phyloP scores from a whole-genome alignment of 805 yeast genomes.

The Cyberlindnera euphorbiae region DNA sequence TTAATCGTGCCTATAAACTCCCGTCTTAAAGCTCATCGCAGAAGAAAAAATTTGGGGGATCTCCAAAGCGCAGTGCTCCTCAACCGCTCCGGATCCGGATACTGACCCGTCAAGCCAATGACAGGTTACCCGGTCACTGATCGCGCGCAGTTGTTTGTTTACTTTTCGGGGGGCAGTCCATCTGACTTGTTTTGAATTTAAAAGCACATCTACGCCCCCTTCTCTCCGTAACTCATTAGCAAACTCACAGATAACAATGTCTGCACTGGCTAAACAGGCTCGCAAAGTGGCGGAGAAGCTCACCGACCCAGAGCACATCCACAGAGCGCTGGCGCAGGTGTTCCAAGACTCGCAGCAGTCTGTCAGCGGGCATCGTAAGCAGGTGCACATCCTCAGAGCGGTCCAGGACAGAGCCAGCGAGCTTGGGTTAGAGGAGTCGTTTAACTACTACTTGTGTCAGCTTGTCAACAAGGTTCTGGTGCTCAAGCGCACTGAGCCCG shows the following conservation, averaged over 20 bases:
- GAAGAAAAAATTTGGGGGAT: constrained; percentile 1
- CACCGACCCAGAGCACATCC: constrained; percentile 34
- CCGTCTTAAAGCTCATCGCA: constrained; percentile 11
- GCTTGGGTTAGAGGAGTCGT: constrained; percentile 50
- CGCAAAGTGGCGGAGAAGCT: constrained; percentile 14
- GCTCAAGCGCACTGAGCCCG: constrained; percentile 60
- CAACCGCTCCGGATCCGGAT: constrained; percentile 2
- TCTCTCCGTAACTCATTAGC: no score
- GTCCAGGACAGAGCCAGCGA: constrained; percentile 52
- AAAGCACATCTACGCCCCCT: no score
- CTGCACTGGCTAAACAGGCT: constrained; percentile 17
- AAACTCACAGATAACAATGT: constrained; percentile 2
- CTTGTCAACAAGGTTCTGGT: constrained; percentile 62
- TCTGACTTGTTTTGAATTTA: not conserved
- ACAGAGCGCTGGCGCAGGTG: constrained; percentile 51
- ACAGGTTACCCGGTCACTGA: constrained; percentile 11
- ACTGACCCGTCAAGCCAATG: constrained; percentile 1
- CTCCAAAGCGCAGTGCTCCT: constrained; percentile 1
- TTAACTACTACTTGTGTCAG: constrained; percentile 54
- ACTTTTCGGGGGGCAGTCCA: constrained; percentile 12
- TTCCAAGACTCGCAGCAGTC: constrained; percentile 79
- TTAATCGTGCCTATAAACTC: not conserved
- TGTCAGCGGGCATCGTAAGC: constrained; percentile 72
- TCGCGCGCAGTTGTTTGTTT: constrained; percentile 6
- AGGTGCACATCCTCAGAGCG: constrained; percentile 56